Base-by-base conservation (phyloP, 768 basidiomycete species). In the Termitomyces sp. region DNA sequence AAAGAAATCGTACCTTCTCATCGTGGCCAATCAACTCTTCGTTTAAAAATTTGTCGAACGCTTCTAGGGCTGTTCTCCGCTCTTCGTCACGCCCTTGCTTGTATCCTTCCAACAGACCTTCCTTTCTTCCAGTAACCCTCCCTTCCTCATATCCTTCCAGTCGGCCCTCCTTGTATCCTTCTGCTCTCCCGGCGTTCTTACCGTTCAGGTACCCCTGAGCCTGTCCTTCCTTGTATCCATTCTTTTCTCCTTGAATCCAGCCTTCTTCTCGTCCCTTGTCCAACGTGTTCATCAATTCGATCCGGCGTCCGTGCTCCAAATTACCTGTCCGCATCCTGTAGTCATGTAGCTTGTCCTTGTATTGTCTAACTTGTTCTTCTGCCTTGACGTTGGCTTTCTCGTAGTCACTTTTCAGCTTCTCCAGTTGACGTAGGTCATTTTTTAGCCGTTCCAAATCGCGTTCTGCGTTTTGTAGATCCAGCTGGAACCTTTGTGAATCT, bases 21-120 rank as follows among this genome's bases (percentile, higher is more conserved):
- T 65, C 62, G 22, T 60, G 58, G 30, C 65, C 65, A 59, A 71
- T 72, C 60, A 72, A 67, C 58, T 84, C 79, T 62, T 76, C 69
- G 24, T 71, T 71, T 54, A 85, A 68, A 68, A 84, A 82, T 40
- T 73, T 73, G 66, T 87, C 82, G 70, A 87, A 84, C 9, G 81
- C 82, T 51, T 79, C 77, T 28, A 84, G 58, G 0, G 83, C 85
- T 60, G 76, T 77, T 46, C 71, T 68, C 32, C 82, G 77, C 67
- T 84, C 84, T 62, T 81, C 79, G 54, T 67, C 72, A 59, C 74
- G 70, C 0, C 82, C 80, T 30, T 71, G 68, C 44, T 71, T 72
- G 52, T 70, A 61, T 0, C 82, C 82, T 56, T 79, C 72, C 26
- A 22, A n/a, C 9, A 60, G 18, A 6, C 58, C 58, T 45, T 60